A percentile compares a stretch with the other conserved stretches of the same genome.
phyloP scores from a whole-genome alignment of 805 yeast genomes.

The Pichia cephalocereana region DNA sequence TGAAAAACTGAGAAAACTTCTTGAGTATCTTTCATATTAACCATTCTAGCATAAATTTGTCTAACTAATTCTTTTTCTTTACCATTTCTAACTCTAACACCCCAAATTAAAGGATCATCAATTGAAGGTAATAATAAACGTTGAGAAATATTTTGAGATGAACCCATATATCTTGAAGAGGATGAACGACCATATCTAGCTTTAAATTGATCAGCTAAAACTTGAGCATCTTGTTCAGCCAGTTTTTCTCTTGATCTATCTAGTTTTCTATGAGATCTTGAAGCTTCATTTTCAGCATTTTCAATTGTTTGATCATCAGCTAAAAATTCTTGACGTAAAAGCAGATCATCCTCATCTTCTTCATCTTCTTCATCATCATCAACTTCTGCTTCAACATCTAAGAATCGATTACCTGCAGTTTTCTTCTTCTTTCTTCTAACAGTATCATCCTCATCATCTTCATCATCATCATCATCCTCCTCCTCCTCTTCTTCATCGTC shows the following conservation, averaged over 20 bases:
- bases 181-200: conserved; percentile 87
- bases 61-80: conserved; percentile 86
- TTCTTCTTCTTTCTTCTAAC: conserved; percentile 38
- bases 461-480: conserved; percentile 32
- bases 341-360: conserved; percentile 90
- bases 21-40: conserved; percentile 69
- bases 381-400: conserved; percentile 98
- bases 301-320: conserved; percentile 49
- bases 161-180: conserved; percentile 72
- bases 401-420: conserved; percentile 68
- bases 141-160: conserved; percentile 83
- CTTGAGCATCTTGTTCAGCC: conserved; percentile 92
- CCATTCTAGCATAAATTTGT: conserved; percentile 73
- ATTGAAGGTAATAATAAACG: conserved; percentile 90
- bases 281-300: conserved; percentile 40
- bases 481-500: conserved; percentile 16
- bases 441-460: conserved; percentile 49
- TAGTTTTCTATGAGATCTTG: conserved; percentile 77
- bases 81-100: conserved; percentile 87
- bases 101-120: conserved; percentile 94
- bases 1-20: conserved; percentile 87
- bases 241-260: conserved; percentile 75
- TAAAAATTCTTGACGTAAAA: conserved; percentile 73
- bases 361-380: conserved; percentile 94
- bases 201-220: conserved; percentile 82